These are phyloP conservation scores for Biscutella laevigata DNA, from an alignment of 441 rosid species.

Conservation along the genomic window DNA sequence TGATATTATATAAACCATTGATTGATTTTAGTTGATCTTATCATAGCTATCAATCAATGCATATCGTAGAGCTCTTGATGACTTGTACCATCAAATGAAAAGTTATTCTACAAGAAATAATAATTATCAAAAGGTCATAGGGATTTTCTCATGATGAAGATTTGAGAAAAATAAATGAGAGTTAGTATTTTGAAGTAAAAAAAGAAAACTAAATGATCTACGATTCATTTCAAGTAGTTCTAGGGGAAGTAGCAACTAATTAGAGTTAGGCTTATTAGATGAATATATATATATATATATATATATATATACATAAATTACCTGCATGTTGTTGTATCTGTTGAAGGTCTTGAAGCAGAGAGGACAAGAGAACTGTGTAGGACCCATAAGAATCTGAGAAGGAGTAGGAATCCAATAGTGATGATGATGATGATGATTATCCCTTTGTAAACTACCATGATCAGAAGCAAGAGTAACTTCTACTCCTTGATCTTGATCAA, in stretches of 20 bases:
- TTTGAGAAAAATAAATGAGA: not conserved
- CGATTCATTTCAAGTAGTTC: constrained; percentile 5
- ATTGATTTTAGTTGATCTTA: constrained; percentile 23
- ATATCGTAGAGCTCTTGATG: constrained; percentile 11
- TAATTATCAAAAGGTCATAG: constrained; percentile 3
- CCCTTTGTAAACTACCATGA: constrained; percentile 52
- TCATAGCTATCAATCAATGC: constrained; percentile 26
- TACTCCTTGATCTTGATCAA: constrained; percentile 30
- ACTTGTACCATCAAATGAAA: constrained; percentile 28
- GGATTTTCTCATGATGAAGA: constrained; percentile 17
- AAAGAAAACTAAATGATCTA: not conserved
- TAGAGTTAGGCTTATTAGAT: constrained; percentile 7
- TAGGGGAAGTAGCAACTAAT: constrained; percentile 6
- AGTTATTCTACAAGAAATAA: constrained; percentile 2
- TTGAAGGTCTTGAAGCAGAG: constrained; percentile 93
- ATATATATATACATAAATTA: too few species aligned
- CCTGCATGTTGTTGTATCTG: constrained; percentile 98
- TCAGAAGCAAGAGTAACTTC: constrained; percentile 31
- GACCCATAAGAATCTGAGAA: constrained; percentile 91
- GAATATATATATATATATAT: too few species aligned
- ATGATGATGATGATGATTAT: constrained; percentile 27
- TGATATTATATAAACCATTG: constrained; percentile 9
- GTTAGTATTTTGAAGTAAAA: not conserved
- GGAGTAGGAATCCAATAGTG: constrained; percentile 95
- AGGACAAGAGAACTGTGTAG: constrained; percentile 96